Evolutionary conservation across 1,139 yeast species (phyloP), one percentile per base, ranked within the genome.

Genomic region (Kodamaea alishanica): DNA sequence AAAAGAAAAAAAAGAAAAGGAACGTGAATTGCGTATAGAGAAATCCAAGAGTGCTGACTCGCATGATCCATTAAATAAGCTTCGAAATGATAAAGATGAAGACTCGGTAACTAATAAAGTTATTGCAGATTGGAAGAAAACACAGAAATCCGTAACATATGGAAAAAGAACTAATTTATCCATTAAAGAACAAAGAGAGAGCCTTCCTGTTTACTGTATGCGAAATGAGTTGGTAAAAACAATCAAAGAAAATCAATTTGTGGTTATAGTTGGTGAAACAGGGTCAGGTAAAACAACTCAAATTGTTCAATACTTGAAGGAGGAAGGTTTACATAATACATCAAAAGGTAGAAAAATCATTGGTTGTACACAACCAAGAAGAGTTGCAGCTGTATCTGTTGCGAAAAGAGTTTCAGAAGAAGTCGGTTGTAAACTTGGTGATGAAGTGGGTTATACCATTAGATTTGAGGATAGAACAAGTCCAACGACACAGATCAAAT

Each of bases 341-440:
- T 37, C 39, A 0, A 48, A 53, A 23, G 65, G 63, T 4, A 37
- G 44, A 6, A 39, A 67, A 44, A 67, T 77, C 34, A 75, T 86
- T 31, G 88, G 87, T 0, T 79, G 84, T 54, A 82, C 89, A 0
- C 87, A 81, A 52, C 88, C 89, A 1, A 75, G 88, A 62, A 71
- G 88, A 56, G 86, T 81, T 38, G 87, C 88, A 1, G 88, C 88
- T 0, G 72, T 73, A 34, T 79, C 86, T 24, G 85, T 81, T 28
- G 87, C 88, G 1, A 67, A 75, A 25, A 70, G 88, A 57, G 87
- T 81, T 10, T 75, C 85, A 1, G 81, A 79, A 45, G 88, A 81
- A 55, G 72, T 77, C 65, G 77, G 78, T 28, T 79, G 78, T 8
- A 54, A 64, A 31, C 52, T 80, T 3, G 86, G 86, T 3, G 72